phyloP scores from a whole-genome alignment of 192 early-diverging fungal species.

The Coemansia biformis region DNA sequence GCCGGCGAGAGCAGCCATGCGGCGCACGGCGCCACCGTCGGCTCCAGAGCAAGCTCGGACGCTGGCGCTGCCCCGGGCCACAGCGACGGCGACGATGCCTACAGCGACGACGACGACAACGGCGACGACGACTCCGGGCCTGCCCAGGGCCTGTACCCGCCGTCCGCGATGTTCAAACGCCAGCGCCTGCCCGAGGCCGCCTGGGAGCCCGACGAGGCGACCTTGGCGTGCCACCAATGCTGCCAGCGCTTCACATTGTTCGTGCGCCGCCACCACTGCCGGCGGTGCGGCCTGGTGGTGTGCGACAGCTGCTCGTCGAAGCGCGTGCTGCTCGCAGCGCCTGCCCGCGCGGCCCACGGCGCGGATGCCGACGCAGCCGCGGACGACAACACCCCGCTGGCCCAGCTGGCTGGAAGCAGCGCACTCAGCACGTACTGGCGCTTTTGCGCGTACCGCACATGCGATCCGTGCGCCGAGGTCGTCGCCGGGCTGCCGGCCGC shows the following conservation, averaged over 20 bases:
- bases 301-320: slow-evolving; percentile 73
- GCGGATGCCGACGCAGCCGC: slow-evolving; percentile 5
- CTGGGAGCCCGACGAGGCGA: slow-evolving; percentile 78
- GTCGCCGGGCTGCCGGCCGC: slow-evolving; percentile 27
- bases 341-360: slow-evolving; percentile 24
- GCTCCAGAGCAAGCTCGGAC: no score
- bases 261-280: slow-evolving; percentile 83
- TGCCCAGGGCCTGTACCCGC: slow-evolving; percentile 13
- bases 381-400: slow-evolving; percentile 32
- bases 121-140: neutral
- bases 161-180: slow-evolving; percentile 27
- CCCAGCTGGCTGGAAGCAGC: no score
- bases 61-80: no score
- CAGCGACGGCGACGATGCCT: no score
- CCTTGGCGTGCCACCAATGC: slow-evolving; percentile 64
- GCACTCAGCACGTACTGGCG: slow-evolving; percentile 11
- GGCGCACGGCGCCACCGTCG: no score
- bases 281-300: slow-evolving; percentile 81
- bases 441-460: slow-evolving; percentile 54
- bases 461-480: slow-evolving; percentile 50
- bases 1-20: no score
- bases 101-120: neutral
- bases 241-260: slow-evolving; percentile 66
- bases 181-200: slow-evolving; percentile 45
- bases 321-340: slow-evolving; percentile 53